phyloP scores from a whole-genome alignment of 768 basidiomycete genomes.

The Pleurotus sapidus region DNA sequence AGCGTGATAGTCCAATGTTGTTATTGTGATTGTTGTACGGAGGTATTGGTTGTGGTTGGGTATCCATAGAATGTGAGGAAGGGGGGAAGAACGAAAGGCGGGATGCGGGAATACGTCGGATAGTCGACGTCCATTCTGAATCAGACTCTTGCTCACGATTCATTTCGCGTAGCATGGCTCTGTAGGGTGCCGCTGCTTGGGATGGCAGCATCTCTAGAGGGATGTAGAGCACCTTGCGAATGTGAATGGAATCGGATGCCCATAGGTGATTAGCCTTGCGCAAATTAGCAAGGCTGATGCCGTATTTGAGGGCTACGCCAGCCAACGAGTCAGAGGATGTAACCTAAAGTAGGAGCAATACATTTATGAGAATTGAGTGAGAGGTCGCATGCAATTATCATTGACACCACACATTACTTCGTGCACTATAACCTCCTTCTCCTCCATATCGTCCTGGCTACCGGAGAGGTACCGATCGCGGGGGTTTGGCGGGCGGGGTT shows the following conservation, averaged over 20 bases:
- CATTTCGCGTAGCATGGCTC: neutral
- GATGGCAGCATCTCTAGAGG: conserved; percentile 62
- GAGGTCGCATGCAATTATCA: neutral
- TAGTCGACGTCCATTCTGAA: conserved; percentile 16
- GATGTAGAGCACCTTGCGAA: conserved; percentile 79
- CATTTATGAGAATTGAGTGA: neutral
- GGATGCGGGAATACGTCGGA: conserved; percentile 47
- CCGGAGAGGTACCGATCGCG: neutral
- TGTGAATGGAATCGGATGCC: conserved; percentile 89
- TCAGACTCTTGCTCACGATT: neutral
- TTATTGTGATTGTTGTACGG: neutral
- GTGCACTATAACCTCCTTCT: conserved; percentile 59
- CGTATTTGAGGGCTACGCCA: conserved; percentile 87
- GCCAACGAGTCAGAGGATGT: conserved; percentile 75
- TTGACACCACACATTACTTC: conserved; percentile 35
- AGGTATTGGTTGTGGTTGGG: conserved; percentile 6
- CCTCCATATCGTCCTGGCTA: conserved; percentile 21
- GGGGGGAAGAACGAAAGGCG: conserved; percentile 58
- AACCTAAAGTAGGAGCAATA: conserved; percentile 42
- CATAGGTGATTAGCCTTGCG: conserved; percentile 91
- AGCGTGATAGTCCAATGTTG: neutral
- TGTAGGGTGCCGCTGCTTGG: conserved; percentile 15
- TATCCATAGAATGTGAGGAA: conserved; percentile 17
- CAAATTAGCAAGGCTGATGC: conserved; percentile 77
- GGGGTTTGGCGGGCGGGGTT: neutral